These are phyloP conservation scores for Dissophora ornata DNA, from an alignment of 192 early-diverging fungal genomes.

Conservation along the genomic window DNA sequence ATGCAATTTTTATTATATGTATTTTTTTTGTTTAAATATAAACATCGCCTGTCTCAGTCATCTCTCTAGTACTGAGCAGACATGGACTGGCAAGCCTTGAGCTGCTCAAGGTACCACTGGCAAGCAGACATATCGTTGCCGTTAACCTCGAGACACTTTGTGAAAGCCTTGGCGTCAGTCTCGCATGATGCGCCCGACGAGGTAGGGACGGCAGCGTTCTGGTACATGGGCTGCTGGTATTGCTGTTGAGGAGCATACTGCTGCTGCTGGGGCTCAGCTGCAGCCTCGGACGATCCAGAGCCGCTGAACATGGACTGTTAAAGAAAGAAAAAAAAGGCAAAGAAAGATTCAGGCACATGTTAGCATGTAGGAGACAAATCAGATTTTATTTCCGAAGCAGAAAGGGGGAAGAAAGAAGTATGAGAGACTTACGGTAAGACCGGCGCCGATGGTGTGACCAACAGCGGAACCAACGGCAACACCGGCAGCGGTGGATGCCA, in stretches of 20 bases:
- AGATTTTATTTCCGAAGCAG: too few species aligned
- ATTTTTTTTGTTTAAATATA: not conserved
- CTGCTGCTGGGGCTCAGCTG: conserved; percentile 54
- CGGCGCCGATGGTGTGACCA: conserved; percentile 88
- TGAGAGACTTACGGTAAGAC: conserved; percentile 89
- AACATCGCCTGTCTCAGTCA: too few species aligned
- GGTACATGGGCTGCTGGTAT: conserved; percentile 57
- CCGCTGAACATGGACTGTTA: conserved; percentile 62
- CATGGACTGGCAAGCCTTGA: conserved; percentile 75
- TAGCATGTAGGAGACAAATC: too few species aligned
- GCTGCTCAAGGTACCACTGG: conserved; percentile 91
- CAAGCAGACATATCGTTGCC: conserved; percentile 83
- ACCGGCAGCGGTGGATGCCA: conserved; percentile 93
- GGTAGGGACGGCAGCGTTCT: conserved; percentile 45
- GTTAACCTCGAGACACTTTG: conserved; percentile 86
- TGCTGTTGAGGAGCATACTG: conserved; percentile 42
- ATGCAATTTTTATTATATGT: not conserved
- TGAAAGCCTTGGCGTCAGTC: conserved; percentile 85
- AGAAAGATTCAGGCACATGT: too few species aligned
- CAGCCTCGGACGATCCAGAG: conserved; percentile 52
- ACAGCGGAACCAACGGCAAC: conserved; percentile 92
- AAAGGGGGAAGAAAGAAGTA: too few species aligned
- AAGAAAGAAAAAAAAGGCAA: not conserved
- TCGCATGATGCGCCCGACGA: conserved; percentile 63
- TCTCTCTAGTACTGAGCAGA: conserved; percentile 57